These are phyloP conservation scores for Botrytis medusae DNA, from an alignment of 2,329 filamentous ascomycete species.

Conservation along the genomic window DNA sequence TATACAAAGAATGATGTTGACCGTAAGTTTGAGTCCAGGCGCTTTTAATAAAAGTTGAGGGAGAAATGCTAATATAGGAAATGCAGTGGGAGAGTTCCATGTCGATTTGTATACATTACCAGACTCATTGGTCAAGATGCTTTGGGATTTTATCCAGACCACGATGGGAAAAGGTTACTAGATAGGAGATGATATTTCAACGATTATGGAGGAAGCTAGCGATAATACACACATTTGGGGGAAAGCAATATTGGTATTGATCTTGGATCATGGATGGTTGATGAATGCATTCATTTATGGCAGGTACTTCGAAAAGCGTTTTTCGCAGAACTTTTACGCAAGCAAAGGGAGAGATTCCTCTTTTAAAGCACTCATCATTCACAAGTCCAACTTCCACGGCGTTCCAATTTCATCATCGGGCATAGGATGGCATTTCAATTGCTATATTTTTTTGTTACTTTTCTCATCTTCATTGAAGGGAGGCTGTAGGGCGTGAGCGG, in stretches of 20 bases:
- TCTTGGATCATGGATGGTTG: background rate
- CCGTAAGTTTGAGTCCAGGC: conserved; percentile 54
- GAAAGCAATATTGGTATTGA: background rate
- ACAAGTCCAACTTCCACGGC: conserved; percentile 13
- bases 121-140: conserved; percentile 82
- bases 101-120: conserved; percentile 98
- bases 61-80: background rate
- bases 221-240: background rate
- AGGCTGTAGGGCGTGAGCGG: conserved; percentile 3
- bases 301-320: background rate
- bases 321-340: background rate
- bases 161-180: background rate
- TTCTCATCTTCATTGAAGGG: background rate
- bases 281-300: conserved; percentile 1
- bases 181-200: background rate
- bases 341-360: background rate
- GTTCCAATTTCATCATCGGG: conserved; percentile 14
- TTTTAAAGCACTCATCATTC: background rate
- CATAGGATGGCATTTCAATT: conserved; percentile 15
- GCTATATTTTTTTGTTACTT: background rate
- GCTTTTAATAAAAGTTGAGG: background rate
- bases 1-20: conserved; percentile 98
- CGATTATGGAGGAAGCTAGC: background rate
- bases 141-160: conserved; percentile 77
- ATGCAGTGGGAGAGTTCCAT: conserved; percentile 87